Conservation (phyloP, 1,284 basidiomycete genomes). For the Porogramme epimiltina region DNA sequence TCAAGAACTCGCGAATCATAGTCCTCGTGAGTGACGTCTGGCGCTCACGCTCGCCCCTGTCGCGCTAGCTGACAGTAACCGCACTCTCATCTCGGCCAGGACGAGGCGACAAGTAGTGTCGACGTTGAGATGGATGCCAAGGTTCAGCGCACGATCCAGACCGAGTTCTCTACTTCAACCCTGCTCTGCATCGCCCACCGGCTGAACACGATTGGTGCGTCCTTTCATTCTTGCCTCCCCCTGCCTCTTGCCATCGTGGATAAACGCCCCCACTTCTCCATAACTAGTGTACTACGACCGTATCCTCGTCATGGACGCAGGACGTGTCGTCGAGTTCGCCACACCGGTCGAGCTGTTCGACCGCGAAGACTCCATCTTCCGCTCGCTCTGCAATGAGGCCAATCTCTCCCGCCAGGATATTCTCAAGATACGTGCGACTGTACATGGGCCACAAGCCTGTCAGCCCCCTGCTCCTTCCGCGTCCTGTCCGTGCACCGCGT, state of each 20-base stretch:
- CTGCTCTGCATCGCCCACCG: conserved; percentile 79
- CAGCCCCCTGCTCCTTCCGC: neutral
- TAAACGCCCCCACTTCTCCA: no score
- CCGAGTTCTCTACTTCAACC: conserved; percentile 64
- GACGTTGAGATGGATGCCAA: conserved; percentile 83
- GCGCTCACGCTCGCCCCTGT: conserved; percentile 2
- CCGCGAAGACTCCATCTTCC: conserved; percentile 70
- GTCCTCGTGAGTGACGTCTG: conserved; percentile 55
- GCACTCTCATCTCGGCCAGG: conserved; percentile 33
- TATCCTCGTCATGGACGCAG: conserved; percentile 76
- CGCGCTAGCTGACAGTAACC: neutral
- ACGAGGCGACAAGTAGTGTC: conserved; percentile 83
- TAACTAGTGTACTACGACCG: conserved; percentile 75
- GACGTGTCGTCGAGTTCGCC: conserved; percentile 72
- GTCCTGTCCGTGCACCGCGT: neutral
- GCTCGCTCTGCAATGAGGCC: conserved; percentile 75
- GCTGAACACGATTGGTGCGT: conserved; percentile 70
- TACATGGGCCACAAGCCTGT: no score
- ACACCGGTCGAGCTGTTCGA: conserved; percentile 78
- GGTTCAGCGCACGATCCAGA: conserved; percentile 74
- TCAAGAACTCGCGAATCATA: conserved; percentile 72
- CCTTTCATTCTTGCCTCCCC: no score
- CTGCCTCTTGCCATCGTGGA: no score
- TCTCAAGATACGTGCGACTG: conserved; percentile 40
- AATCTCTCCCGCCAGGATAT: conserved; percentile 61